Conservation (phyloP, 2,329 filamentous ascomycete species). For the Moelleriella libera region DNA sequence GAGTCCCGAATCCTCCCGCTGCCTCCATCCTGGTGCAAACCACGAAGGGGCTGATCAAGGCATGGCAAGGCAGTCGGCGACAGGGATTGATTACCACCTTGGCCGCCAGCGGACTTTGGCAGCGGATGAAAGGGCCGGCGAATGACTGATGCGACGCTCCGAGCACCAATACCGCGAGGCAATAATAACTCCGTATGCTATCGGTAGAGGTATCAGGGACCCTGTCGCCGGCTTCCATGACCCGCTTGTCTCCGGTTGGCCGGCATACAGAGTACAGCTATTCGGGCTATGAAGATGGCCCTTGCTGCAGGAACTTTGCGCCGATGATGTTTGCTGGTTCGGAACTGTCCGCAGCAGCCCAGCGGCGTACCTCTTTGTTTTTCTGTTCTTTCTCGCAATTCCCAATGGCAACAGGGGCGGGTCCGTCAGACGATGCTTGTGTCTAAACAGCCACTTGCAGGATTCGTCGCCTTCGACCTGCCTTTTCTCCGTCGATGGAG, state of each 20-base stretch:
- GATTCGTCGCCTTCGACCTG: too few relatives aligned
- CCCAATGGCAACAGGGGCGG: too few relatives aligned
- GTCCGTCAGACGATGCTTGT: too few relatives aligned
- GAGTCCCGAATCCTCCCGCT: neutral
- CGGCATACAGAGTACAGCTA: neutral
- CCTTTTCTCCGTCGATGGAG: too few relatives aligned
- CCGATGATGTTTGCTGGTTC: neutral
- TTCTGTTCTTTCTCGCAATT: neutral
- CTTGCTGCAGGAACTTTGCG: slow-evolving; percentile 1
- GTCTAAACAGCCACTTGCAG: too few relatives aligned
- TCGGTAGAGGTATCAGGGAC: neutral
- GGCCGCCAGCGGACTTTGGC: too few relatives aligned
- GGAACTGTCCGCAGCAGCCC: neutral
- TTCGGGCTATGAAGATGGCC: neutral
- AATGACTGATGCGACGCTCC: neutral
- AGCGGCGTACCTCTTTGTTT: neutral
- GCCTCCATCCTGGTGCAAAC: neutral
- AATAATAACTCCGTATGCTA: neutral
- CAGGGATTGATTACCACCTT: neutral
- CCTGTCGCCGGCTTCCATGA: neutral
- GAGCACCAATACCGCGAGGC: neutral
- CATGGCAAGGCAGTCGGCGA: neutral
- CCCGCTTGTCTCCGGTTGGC: slow-evolving; percentile 3
- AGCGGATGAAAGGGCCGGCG: neutral
- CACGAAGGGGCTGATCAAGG: neutral